Conservation (phyloP, 441 rosid genomes). For the Brassica balearica region DNA sequence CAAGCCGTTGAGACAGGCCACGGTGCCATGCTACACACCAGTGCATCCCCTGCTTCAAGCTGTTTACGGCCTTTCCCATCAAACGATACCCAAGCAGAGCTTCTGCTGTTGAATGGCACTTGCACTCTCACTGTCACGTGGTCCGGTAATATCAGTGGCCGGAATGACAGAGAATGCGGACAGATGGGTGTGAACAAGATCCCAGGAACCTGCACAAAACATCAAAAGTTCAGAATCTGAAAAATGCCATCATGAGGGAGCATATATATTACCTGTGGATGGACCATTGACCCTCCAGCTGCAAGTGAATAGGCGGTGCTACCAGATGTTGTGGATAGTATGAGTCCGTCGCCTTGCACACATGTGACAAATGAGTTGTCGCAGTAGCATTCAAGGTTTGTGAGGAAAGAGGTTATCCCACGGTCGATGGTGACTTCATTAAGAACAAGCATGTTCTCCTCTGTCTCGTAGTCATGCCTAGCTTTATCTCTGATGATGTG, state of each 20-base stretch:
- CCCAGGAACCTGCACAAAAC: slow-evolving; percentile 80
- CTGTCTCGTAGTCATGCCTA: slow-evolving; percentile 69
- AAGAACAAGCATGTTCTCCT: slow-evolving; percentile 79
- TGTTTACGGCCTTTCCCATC: slow-evolving; percentile 93
- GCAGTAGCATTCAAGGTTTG: slow-evolving; percentile 94
- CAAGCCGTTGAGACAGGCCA: slow-evolving; percentile 99
- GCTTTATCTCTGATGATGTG: slow-evolving; percentile 85
- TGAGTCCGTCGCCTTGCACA: slow-evolving; percentile 98
- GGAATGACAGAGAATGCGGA: slow-evolving; percentile 74
- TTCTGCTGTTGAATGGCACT: slow-evolving; percentile 91
- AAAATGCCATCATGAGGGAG: too few relatives aligned
- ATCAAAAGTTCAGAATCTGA: slow-evolving; percentile 8
- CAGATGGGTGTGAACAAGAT: slow-evolving; percentile 69
- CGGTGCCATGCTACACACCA: slow-evolving; percentile 94
- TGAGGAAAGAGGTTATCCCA: slow-evolving; percentile 88
- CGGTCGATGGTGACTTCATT: slow-evolving; percentile 99
- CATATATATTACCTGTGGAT: slow-evolving; percentile 73
- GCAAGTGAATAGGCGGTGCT: slow-evolving; percentile 99
- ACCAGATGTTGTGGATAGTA: slow-evolving; percentile 95
- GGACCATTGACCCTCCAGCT: slow-evolving; percentile 99
- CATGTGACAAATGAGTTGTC: slow-evolving; percentile 90
- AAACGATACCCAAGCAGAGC: slow-evolving; percentile 92
- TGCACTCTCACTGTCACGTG: slow-evolving; percentile 71
- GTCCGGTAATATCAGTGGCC: slow-evolving; percentile 95
- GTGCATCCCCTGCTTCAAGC: slow-evolving; percentile 82